Evolutionary conservation across 1,284 basidiomycete species (phyloP).

Genomic region (Naganishia sp.): DNA sequence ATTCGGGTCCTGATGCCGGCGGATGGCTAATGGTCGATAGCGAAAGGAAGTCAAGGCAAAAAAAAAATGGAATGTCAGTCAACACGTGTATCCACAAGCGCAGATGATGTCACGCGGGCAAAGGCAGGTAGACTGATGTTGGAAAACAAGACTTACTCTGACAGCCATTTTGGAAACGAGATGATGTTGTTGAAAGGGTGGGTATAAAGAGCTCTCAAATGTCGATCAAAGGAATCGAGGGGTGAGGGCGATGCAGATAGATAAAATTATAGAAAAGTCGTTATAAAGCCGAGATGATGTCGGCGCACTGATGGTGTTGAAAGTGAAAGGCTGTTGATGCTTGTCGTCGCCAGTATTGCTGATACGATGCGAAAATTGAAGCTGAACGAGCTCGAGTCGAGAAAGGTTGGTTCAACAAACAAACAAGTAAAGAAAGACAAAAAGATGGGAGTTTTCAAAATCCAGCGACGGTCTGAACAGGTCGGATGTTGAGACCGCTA

Average conservation of each 20-base stretch:
- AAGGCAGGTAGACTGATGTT: background rate
- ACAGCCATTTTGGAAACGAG: conserved; percentile 20
- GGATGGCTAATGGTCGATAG: conserved; percentile 4
- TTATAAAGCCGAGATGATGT: conserved; percentile 21
- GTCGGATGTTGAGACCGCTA: conserved; percentile 30
- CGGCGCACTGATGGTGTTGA: conserved; percentile 14
- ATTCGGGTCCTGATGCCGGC: conserved; percentile 23
- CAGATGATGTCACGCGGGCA: conserved; percentile 27
- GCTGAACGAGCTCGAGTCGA: conserved; percentile 8
- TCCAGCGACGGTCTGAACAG: conserved; percentile 28
- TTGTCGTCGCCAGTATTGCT: conserved; percentile 1
- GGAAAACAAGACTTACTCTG: conserved; percentile 19
- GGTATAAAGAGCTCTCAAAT: conserved; percentile 14
- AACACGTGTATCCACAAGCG: conserved; percentile 19
- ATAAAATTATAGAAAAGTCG: conserved; percentile 28
- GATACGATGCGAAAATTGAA: background rate
- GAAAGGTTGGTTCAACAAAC: conserved; percentile 2
- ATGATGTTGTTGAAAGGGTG: background rate
- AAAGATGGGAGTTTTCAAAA: conserved; percentile 24
- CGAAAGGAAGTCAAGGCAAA: background rate
- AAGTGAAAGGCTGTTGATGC: conserved; percentile 21
- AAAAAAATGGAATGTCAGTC: conserved; percentile 23
- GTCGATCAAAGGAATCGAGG: conserved; percentile 9
- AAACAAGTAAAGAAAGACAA: conserved; percentile 17
- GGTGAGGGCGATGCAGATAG: conserved; percentile 1